phyloP scores from a whole-genome alignment of 2,329 filamentous ascomycete species.

The Phoma sp. region DNA sequence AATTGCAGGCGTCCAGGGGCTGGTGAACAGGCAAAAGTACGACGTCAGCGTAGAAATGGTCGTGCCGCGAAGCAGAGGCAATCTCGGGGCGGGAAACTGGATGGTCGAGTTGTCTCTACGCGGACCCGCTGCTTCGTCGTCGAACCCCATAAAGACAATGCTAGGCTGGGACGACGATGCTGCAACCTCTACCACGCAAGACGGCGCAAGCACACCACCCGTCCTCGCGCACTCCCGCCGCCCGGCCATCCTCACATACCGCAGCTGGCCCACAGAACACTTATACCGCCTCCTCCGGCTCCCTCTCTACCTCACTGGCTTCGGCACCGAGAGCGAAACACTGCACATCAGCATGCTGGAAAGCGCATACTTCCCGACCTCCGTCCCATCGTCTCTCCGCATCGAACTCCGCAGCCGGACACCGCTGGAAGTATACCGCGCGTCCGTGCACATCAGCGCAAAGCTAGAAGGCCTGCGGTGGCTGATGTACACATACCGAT shows the following conservation, averaged over 20 bases:
- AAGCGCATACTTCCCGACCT: conserved; percentile 68
- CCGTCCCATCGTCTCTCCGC: conserved; percentile 62
- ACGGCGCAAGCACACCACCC: conserved; percentile 23
- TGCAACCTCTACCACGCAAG: background rate
- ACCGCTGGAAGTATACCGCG: conserved; percentile 78
- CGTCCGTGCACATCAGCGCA: conserved; percentile 73
- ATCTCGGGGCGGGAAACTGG: conserved; percentile 85
- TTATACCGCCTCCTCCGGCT: conserved; percentile 53
- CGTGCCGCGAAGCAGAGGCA: conserved; percentile 79
- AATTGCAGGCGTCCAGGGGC: conserved; percentile 53
- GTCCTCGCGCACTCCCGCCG: conserved; percentile 65
- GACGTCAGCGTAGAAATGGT: conserved; percentile 79
- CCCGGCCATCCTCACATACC: conserved; percentile 80
- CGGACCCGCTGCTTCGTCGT: conserved; percentile 24
- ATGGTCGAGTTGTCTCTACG: conserved; percentile 85
- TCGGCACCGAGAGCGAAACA: conserved; percentile 67
- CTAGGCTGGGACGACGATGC: conserved; percentile 40
- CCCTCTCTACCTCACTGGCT: conserved; percentile 73
- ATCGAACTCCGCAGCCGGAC: conserved; percentile 75
- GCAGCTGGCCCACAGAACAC: conserved; percentile 57
- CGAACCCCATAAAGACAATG: conserved; percentile 19
- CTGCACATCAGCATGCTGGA: conserved; percentile 78
- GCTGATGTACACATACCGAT: conserved; percentile 83
- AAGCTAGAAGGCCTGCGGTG: conserved; percentile 74
- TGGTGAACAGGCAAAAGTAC: conserved; percentile 76